Conservation (phyloP, 2,329 filamentous ascomycete genomes). For the Xylaria polymorpha region DNA sequence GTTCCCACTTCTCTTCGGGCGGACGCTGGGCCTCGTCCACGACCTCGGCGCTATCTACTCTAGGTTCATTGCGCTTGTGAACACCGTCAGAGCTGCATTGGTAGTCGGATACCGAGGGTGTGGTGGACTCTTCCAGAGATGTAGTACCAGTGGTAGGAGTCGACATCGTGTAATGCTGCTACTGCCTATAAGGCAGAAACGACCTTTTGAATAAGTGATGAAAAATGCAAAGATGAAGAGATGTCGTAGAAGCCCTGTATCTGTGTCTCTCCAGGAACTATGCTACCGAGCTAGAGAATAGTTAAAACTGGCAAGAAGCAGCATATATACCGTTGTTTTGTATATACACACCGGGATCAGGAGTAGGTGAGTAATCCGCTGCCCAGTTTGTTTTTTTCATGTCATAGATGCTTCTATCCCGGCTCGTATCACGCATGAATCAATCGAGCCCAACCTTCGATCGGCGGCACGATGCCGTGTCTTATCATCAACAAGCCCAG, state of each 20-base stretch:
- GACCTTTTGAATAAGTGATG: not conserved
- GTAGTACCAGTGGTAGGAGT: not conserved
- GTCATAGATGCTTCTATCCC: not conserved
- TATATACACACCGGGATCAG: not conserved
- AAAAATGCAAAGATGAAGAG: not conserved
- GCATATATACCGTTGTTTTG: slow-evolving; percentile 20
- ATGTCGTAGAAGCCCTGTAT: not conserved
- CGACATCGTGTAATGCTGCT: slow-evolving; percentile 22
- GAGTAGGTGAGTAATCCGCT: not conserved
- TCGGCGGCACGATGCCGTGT: slow-evolving; percentile 5
- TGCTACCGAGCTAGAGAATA: not conserved
- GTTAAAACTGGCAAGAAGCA: slow-evolving; percentile 2
- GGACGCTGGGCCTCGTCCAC: slow-evolving; percentile 30
- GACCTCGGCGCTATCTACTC: not conserved
- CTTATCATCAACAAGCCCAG: not conserved
- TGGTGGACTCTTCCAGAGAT: slow-evolving; percentile 19
- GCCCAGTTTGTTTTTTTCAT: not conserved
- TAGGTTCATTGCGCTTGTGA: slow-evolving; percentile 7
- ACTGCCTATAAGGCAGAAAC: not conserved
- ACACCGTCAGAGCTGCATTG: not conserved
- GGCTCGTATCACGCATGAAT: not conserved
- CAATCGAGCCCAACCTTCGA: not conserved
- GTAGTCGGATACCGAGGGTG: slow-evolving; percentile 35
- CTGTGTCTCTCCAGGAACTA: not conserved
- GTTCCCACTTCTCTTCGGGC: slow-evolving; percentile 38